Percentiles rank a stretch among this genome's conserved stretches.
Evolutionary conservation across 2,329 filamentous ascomycete species (phyloP).

Genomic region (Davidsoniella virescens): DNA sequence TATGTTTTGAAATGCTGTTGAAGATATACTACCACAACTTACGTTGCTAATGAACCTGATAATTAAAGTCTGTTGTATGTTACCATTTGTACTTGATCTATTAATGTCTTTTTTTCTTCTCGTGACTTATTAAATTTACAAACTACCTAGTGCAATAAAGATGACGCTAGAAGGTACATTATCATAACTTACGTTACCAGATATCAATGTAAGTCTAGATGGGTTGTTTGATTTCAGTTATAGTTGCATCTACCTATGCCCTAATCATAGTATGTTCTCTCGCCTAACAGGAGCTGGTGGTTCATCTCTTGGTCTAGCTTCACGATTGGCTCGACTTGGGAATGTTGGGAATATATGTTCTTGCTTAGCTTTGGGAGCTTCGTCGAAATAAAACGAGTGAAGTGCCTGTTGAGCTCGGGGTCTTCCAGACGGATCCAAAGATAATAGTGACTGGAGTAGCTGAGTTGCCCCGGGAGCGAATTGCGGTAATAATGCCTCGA

Average conservation of each 20-base stretch:
- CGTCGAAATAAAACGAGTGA: slow-evolving; percentile 66
- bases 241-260: too few relatives aligned
- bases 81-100: too few relatives aligned
- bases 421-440: slow-evolving; percentile 55
- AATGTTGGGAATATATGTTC: slow-evolving; percentile 94
- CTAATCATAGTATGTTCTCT: slow-evolving; percentile 21
- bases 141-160: too few relatives aligned
- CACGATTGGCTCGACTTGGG: slow-evolving; percentile 84
- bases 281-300: slow-evolving; percentile 75
- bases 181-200: too few relatives aligned
- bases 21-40: too few relatives aligned
- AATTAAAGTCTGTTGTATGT: too few relatives aligned
- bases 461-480: slow-evolving; percentile 58
- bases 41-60: too few relatives aligned
- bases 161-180: too few relatives aligned
- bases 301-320: slow-evolving; percentile 50
- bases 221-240: too few relatives aligned
- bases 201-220: background rate
- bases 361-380: slow-evolving; percentile 79
- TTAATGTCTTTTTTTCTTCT: too few relatives aligned
- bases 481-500: slow-evolving; percentile 66
- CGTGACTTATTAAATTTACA: too few relatives aligned
- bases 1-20: too few relatives aligned
- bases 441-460: slow-evolving; percentile 53
- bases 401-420: slow-evolving; percentile 61